Conservation (phyloP, 257 asterid genomes). For the Echites panduratus region DNA sequence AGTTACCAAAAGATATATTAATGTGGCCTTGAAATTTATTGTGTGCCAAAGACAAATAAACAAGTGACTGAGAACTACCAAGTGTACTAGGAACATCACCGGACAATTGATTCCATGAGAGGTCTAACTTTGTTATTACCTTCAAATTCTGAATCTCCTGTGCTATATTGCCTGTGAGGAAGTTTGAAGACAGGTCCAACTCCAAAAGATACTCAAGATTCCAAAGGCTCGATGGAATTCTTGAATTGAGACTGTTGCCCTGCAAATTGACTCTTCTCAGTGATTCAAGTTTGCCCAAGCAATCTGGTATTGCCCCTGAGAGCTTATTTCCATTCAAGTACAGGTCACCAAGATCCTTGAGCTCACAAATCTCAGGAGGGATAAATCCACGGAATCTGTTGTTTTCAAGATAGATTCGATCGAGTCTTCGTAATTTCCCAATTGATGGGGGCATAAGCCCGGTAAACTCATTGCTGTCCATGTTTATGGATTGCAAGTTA, state of each 20-base stretch:
- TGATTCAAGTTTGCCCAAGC: constrained; percentile 41
- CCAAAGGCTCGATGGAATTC: constrained; percentile 38
- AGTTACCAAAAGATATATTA: constrained; percentile 35
- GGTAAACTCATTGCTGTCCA: constrained; percentile 36
- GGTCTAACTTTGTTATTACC: constrained; percentile 26
- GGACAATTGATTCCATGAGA: constrained; percentile 44
- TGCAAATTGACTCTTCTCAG: constrained; percentile 36
- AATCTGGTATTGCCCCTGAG: constrained; percentile 44
- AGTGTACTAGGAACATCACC: constrained; percentile 42
- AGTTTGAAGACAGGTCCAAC: constrained; percentile 42
- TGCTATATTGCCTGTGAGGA: constrained; percentile 33
- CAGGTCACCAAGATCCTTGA: constrained; percentile 35
- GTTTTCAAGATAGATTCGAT: constrained; percentile 41
- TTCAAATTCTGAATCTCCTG: constrained; percentile 26
- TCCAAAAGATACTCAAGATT: constrained; percentile 35
- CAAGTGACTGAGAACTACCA: constrained; percentile 27
- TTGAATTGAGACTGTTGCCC: constrained; percentile 31
- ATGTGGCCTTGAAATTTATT: constrained; percentile 37
- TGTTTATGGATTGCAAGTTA: constrained; percentile 20
- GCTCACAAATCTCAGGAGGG: constrained; percentile 38
- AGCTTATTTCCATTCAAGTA: constrained; percentile 31
- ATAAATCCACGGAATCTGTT: constrained; percentile 42
- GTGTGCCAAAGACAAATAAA: constrained; percentile 34
- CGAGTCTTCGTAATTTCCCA: constrained; percentile 27
- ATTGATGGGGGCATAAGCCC: constrained; percentile 36